A percentile compares a stretch with the other conserved stretches of the same genome.
Conservation (phyloP, 306 rosid species). For the Inga leiocalycina region DNA sequence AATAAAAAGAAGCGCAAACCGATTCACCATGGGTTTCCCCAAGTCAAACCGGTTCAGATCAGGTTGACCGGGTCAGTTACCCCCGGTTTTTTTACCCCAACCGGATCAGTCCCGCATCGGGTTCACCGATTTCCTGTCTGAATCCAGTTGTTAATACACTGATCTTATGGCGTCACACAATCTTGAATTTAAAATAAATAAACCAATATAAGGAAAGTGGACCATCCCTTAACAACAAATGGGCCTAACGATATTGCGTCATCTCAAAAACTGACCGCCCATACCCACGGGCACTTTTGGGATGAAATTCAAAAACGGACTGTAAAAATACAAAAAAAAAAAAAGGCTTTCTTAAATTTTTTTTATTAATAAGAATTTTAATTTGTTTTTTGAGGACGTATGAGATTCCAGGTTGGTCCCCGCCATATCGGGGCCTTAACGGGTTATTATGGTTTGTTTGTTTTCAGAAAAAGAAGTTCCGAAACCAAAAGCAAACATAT, state of each 20-base stretch:
- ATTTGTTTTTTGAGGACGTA: neutral
- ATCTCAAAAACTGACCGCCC: constrained; percentile 24
- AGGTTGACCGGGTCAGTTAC: too few species aligned
- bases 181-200: neutral
- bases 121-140: too few species aligned
- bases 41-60: too few species aligned
- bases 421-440: constrained; percentile 32
- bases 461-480: constrained; percentile 50
- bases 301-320: too few species aligned
- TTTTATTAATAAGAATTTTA: neutral
- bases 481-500: constrained; percentile 42
- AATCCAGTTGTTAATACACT: too few species aligned
- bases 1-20: too few species aligned
- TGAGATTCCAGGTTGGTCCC: constrained; percentile 66
- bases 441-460: constrained; percentile 45
- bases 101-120: accelerated
- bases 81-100: too few species aligned
- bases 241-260: constrained; percentile 36
- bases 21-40: too few species aligned
- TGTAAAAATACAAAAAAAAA: neutral
- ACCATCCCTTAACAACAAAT: constrained; percentile 36
- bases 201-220: constrained; percentile 30
- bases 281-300: neutral
- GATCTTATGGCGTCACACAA: constrained; percentile 13
- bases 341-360: neutral